Evolutionary conservation across 202 grass and related monocot species (phyloP), one percentile per base, ranked within the genome.

Genomic region (Saccharum hybrid): DNA sequence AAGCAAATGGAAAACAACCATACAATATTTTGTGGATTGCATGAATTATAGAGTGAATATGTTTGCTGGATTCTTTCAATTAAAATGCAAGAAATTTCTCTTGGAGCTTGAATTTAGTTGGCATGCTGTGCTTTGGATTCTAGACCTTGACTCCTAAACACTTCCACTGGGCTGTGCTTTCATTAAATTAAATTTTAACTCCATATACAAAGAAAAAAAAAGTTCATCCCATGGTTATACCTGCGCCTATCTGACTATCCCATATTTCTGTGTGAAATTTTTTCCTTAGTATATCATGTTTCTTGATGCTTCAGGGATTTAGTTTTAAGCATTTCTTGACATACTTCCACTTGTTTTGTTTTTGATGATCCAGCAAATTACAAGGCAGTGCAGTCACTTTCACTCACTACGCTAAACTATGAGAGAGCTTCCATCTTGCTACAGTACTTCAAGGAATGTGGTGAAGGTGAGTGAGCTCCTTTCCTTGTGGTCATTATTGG

Each of bases 351-450:
- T 72, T 91, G 21, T 82, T 81, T 46, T 72, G 1, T 90, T 70
- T 83, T 61, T 81, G 37, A 57, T 18, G 65, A 84, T 83, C 71
- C 90, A 98, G 92, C 95, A 90, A 98, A 98, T 77, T 94, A 94
- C 79, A 98, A 86, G 83, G 95, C 92, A 65, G 95, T 98, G 69
- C 80, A 86, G 69, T 98, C 90, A 60, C 90, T 98, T 94, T 98
- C 92, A 62, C 89, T 98, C n/a, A 85, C 77, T 39, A 98, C 95
- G 22, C 83, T 98, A 60, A 98, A 98, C 73, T 82, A 80, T 78
- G 90, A 94, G 82, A 94, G 95, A 88, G 83, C 83, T 60, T 93
- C 92, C 77, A 91, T 95, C 52, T 74, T 95, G 79, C 74, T 95
- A 76, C 80, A 93, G n/a, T 76, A 91, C 86, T 94, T 91, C 51